These are phyloP conservation scores for Cryphonectria parasitica DNA, from an alignment of 2,329 filamentous ascomycete genomes.

Conservation along the genomic window DNA sequence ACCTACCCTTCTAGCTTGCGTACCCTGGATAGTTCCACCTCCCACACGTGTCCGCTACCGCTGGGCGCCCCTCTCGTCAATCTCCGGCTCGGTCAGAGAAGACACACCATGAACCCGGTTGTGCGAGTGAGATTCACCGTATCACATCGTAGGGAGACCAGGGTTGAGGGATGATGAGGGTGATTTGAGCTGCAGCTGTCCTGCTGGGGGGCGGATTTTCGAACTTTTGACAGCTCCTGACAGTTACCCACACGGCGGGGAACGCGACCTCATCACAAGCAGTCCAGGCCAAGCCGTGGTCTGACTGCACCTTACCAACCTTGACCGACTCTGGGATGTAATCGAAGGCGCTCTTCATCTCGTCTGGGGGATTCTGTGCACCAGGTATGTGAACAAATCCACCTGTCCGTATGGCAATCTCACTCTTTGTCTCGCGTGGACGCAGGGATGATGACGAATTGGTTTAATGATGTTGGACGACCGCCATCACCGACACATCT, in stretches of 20 bases:
- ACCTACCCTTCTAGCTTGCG: background rate
- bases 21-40: constrained; percentile 1
- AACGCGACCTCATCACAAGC: background rate
- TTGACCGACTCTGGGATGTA: background rate
- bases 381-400: background rate
- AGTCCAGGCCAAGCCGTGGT: constrained; percentile 7
- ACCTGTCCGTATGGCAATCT: background rate
- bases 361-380: background rate
- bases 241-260: constrained; percentile 14
- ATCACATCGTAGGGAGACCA: background rate
- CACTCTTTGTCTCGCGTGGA: constrained; percentile 8
- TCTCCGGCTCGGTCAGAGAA: background rate
- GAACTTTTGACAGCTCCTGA: constrained; percentile 12
- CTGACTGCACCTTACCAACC: background rate
- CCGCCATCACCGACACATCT: background rate
- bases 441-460: constrained; percentile 6
- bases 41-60: background rate
- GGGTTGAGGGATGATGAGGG: background rate
- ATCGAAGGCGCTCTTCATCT: background rate
- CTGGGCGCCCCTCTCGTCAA: background rate
- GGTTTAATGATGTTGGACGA: background rate
- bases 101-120: background rate
- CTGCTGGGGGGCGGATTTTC: background rate
- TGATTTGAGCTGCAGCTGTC: background rate
- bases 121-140: background rate